phyloP scores from a whole-genome alignment of 495 filamentous ascomycete species.

The Neurospora sp. region DNA sequence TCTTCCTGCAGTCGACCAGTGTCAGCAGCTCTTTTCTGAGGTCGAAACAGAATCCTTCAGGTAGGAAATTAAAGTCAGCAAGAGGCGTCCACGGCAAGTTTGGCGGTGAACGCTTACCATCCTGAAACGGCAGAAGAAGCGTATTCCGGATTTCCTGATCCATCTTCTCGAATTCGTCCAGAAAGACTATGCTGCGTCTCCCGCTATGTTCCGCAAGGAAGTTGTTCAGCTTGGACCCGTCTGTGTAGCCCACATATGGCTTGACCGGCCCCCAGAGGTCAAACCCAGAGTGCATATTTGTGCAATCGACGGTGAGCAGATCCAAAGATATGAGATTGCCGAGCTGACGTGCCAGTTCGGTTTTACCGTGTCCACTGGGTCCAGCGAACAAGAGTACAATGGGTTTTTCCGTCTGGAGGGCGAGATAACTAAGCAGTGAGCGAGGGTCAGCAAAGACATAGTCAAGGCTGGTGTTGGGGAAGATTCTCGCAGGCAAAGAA shows the following conservation, averaged over 20 bases:
- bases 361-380: slow-evolving; percentile 45
- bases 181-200: slow-evolving; percentile 37
- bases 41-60: background rate
- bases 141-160: slow-evolving; percentile 28
- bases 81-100: background rate
- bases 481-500: background rate
- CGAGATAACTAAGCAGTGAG: slow-evolving; percentile 20
- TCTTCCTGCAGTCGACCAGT: slow-evolving; percentile 39
- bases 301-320: slow-evolving; percentile 34
- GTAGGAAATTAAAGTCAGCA: background rate
- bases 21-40: background rate
- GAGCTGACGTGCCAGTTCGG: slow-evolving; percentile 35
- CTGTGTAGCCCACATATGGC: slow-evolving; percentile 13
- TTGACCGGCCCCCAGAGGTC: slow-evolving; percentile 39
- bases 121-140: slow-evolving; percentile 36
- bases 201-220: slow-evolving; percentile 37
- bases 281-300: slow-evolving; percentile 22
- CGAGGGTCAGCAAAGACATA: background rate
- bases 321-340: slow-evolving; percentile 34
- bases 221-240: slow-evolving; percentile 18
- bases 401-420: slow-evolving; percentile 12
- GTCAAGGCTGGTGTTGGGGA: background rate
- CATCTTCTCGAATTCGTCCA: slow-evolving; percentile 53
- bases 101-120: slow-evolving; percentile 21
- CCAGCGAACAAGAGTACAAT: slow-evolving; percentile 40